Evolutionary conservation across 257 asterid genomes (phyloP), one percentile per base, ranked within the genome.

Genomic region (Parsonsia alboflavescens): DNA sequence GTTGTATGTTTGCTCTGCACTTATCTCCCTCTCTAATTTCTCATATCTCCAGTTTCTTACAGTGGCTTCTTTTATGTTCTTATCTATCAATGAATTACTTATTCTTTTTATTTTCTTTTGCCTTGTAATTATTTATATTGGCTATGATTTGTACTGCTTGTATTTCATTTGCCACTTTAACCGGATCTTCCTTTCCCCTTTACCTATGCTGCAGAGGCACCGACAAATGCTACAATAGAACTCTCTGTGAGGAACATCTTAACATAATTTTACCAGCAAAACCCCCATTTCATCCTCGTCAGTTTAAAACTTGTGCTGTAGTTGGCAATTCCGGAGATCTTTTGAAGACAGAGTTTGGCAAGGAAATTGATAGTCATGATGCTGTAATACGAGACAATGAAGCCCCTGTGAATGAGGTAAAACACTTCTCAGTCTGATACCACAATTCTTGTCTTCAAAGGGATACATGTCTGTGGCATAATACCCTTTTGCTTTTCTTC

Each of bases 261-360:
- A 83, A 86, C 77, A 72, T 90, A 75, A 88, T 92, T 84, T 84
- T 95, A 82, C 99, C 99, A 64, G 93, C 96, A 76, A 88, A 90
- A 72, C 91, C 98, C 68, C 99, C 99, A 26, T 90, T 92, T 86
- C 99, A 90, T 83, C 99, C 99, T 59, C 91, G 90, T 78, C 99
- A 92, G 76, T 95, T 95, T 85, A 80, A 46, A 80, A 95, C 89
- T 72, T 95, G 99, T 81, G 98, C 99, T 44, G 99, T 95, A 74
- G 98, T 95, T 73, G 98, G 99, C 67, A 95, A 95, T 84, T 95
- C 99, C 0, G 99, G 99, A 71, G 99, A 95, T 81, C 98, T 95
- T 75, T 82, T 95, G 74, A 95, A 95, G 90, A 95, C 96, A 10
- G 89, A 90, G 80, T 95, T 92, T 75, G 99, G 99, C 42, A 70